Evolutionary conservation across 2,329 filamentous ascomycete species (phyloP).

Genomic region (Cyclaneusma minus): DNA sequence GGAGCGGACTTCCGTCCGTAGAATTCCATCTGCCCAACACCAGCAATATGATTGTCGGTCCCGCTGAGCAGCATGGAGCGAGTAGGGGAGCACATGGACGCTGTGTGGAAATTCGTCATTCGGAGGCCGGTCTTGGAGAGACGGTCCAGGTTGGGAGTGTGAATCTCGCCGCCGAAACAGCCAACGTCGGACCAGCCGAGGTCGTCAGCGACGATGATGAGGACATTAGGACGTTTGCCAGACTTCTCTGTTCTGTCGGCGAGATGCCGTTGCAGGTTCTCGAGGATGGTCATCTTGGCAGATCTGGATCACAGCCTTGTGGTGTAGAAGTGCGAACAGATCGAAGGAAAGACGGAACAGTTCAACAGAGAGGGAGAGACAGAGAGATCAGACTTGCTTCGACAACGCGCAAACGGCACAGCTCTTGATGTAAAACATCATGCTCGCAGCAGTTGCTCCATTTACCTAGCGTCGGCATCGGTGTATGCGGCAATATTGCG

Average conservation of each 20-base stretch:
- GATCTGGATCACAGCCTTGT: too few relatives aligned
- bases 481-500: too few relatives aligned
- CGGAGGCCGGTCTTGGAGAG: constrained; percentile 32
- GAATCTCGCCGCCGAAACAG: constrained; percentile 40
- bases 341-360: too few relatives aligned
- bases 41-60: constrained; percentile 34
- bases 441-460: too few relatives aligned
- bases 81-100: constrained; percentile 42
- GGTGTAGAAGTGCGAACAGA: too few relatives aligned
- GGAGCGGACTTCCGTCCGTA: constrained; percentile 12
- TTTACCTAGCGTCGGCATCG: too few relatives aligned
- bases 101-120: constrained; percentile 43
- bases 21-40: constrained; percentile 29
- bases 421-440: too few relatives aligned
- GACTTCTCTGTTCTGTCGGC: neutral
- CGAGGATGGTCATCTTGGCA: too few relatives aligned
- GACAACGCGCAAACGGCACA: too few relatives aligned
- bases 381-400: too few relatives aligned
- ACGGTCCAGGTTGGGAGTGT: constrained; percentile 39
- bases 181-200: constrained; percentile 29
- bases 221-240: constrained; percentile 23
- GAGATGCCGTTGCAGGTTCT: too few relatives aligned
- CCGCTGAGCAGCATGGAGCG: constrained; percentile 45
- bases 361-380: too few relatives aligned
- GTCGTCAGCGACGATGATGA: constrained; percentile 29